Base-by-base conservation (phyloP, 495 filamentous ascomycete genomes). In the Bryoglossum gracile region DNA sequence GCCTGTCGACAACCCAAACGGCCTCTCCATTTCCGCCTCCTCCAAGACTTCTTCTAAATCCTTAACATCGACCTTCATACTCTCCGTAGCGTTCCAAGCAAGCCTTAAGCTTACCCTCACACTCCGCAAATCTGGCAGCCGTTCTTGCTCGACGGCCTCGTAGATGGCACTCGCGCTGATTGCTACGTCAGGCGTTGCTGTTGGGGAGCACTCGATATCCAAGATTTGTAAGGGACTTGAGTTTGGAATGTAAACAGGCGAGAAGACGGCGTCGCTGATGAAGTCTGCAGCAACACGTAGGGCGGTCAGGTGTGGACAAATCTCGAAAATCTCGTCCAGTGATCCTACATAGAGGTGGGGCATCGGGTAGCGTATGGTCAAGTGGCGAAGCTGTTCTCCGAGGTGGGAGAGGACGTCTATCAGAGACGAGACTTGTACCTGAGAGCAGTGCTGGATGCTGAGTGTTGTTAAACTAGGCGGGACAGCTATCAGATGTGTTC, bases 1-100 rank as follows among this genome's bases (percentile, higher is more conserved):
- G 8, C 53, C 57, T 1, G 50, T 23, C 10, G 18, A 17, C 11
- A 59, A 24, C 1, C 51, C 57, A 10, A 54, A n/a, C 5, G 57
- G 56, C 1, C 38, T 40, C 16, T 56, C 56, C 46, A 35, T 43
- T 32, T 62, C 64, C 35, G 53, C 54, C 17, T 51, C 57, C 39
- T 66, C 66, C 24, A 71, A 37, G 32, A 69, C 39, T 4, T 68
- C 68, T n/a, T 51, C 57, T 8, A 71, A 48, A 59, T 70, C 68
- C 33, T 30, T 51, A 32, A 65, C 52, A 54, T 60, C 54, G 19
- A 22, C 17, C 26, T 38, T 33, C 3, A 43, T 32, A 17, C 43
- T 42, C 36, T 48, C 25, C 16, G 52, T 56, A 0, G 54, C 59
- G 9, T 37, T 46, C 68, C 68, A 70, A 16, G 56, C 58, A 9